Conservation (phyloP, 345 rosid species). For the Linum trigynum region DNA sequence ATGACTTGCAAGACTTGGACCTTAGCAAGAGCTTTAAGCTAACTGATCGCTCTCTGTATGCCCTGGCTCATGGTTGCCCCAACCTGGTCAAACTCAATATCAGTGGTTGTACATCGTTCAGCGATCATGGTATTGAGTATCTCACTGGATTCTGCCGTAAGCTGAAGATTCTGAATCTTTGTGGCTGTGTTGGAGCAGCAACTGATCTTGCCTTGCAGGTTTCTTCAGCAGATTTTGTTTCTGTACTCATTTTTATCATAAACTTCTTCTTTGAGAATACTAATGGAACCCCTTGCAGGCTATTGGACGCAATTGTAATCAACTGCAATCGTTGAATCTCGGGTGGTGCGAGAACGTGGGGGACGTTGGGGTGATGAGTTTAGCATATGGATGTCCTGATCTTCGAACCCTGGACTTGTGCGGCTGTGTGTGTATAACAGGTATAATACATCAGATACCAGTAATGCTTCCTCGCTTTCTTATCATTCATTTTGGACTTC, state of each 20-base stretch:
- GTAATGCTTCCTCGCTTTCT: neutral
- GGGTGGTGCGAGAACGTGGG: slow-evolving; percentile 96
- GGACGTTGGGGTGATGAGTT: slow-evolving; percentile 72
- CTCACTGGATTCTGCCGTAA: slow-evolving; percentile 50
- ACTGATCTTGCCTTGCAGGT: slow-evolving; percentile 82
- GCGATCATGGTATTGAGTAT: slow-evolving; percentile 50
- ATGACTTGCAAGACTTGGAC: slow-evolving; percentile 77
- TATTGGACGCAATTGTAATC: slow-evolving; percentile 65
- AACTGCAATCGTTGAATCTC: slow-evolving; percentile 64
- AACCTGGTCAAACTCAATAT: slow-evolving; percentile 78
- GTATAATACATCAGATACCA: slow-evolving; percentile 20
- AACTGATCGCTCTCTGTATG: slow-evolving; percentile 52
- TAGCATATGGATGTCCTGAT: slow-evolving; percentile 87
- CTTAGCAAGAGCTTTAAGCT: slow-evolving; percentile 96
- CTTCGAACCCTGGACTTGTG: slow-evolving; percentile 74
- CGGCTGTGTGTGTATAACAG: slow-evolving; percentile 76
- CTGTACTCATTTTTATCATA: too few relatives aligned
- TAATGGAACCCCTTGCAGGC: slow-evolving; percentile 37
- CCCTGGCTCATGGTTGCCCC: slow-evolving; percentile 77
- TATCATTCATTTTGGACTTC: neutral
- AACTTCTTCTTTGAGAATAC: neutral
- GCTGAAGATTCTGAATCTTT: slow-evolving; percentile 65
- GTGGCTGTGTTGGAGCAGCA: slow-evolving; percentile 84
- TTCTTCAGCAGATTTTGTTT: neutral
- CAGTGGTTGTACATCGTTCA: slow-evolving; percentile 79